Evolutionary conservation across 1,284 basidiomycete genomes (phyloP).

Genomic region (Flammula alnicola): DNA sequence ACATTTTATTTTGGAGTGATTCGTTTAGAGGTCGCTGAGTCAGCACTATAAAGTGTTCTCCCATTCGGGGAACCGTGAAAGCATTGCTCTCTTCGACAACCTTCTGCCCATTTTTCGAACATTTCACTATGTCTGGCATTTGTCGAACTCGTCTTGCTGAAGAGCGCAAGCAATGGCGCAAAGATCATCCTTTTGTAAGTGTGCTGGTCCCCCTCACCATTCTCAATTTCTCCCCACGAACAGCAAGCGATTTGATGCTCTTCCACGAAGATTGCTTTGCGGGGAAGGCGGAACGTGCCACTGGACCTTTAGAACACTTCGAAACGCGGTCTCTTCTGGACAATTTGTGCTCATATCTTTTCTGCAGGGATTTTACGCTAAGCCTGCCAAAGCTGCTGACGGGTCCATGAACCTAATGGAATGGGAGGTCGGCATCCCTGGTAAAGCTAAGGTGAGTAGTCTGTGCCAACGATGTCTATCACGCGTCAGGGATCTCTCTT

Average conservation of each 20-base stretch:
- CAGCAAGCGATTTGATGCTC: neutral
- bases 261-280: neutral
- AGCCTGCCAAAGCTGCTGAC: constrained; percentile 87
- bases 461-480: constrained; percentile 10
- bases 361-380: constrained; percentile 92
- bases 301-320: neutral
- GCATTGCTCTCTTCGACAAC: constrained; percentile 4
- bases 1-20: constrained; percentile 10
- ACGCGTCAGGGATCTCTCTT: constrained; percentile 14
- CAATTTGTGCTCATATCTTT: constrained; percentile 5
- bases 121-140: constrained; percentile 70
- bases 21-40: constrained; percentile 22
- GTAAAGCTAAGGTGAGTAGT: constrained; percentile 75
- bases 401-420: constrained; percentile 96
- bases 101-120: too few species aligned
- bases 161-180: constrained; percentile 99
- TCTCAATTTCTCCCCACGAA: neutral
- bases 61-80: neutral
- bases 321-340: neutral
- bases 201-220: neutral
- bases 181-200: constrained; percentile 98
- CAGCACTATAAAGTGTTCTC: constrained; percentile 12
- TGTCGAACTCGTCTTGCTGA: constrained; percentile 88
- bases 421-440: constrained; percentile 98
- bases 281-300: neutral